Evolutionary conservation across 139 green algal species (phyloP).

Genomic region (Chlorella sp.): DNA sequence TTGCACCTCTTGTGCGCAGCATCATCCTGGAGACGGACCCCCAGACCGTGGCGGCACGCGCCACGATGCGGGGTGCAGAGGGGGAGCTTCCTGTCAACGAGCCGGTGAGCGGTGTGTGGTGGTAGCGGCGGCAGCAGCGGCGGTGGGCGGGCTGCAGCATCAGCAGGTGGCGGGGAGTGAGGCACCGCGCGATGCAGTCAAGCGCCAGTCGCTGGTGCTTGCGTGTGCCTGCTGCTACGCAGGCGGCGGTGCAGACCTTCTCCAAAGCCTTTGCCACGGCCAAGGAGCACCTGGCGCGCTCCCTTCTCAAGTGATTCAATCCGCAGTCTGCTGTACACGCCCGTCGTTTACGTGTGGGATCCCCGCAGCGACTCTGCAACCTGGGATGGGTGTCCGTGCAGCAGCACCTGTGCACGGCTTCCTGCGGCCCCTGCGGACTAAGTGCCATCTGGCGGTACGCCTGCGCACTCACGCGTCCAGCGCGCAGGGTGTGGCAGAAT

Average conservation of each 20-base stretch:
- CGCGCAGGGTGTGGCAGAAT: no score
- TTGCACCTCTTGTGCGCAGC: constrained; percentile 42
- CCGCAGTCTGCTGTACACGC: no score
- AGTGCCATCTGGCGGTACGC: no score
- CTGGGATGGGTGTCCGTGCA: no score
- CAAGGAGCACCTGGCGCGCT: constrained; percentile 85
- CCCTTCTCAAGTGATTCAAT: constrained; percentile 76
- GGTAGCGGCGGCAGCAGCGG: neutral
- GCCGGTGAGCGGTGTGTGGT: constrained; percentile 42
- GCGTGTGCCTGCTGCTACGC: neutral
- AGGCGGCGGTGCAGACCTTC: constrained; percentile 62
- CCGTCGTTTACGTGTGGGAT: no score
- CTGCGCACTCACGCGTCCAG: no score
- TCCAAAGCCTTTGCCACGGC: constrained; percentile 78
- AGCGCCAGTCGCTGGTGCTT: neutral
- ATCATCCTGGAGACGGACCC: constrained; percentile 96
- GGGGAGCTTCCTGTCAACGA: constrained; percentile 73
- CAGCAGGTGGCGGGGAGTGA: no score
- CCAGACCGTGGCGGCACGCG: constrained; percentile 76
- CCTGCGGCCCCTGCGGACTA: no score
- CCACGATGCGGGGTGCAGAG: constrained; percentile 89
- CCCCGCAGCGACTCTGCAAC: no score
- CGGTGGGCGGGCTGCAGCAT: neutral
- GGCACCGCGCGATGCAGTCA: neutral
- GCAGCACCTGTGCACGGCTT: no score